Percentiles rank a stretch among this genome's conserved stretches.
These are phyloP conservation scores for Yarrowia yakushimensis DNA, from an alignment of 805 yeast species.

Conservation along the genomic window DNA sequence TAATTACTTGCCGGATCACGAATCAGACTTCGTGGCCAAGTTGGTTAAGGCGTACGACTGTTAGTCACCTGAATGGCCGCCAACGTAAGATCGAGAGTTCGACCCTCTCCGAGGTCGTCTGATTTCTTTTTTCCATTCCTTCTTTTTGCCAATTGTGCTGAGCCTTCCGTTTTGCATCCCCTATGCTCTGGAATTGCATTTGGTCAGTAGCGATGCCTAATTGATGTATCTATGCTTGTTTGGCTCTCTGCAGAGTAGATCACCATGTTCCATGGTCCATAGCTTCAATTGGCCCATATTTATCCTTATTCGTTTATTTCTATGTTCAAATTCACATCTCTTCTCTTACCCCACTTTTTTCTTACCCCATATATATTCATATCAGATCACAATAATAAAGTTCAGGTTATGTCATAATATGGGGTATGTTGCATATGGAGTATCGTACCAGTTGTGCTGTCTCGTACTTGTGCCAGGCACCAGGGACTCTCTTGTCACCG, in stretches of 20 bases:
- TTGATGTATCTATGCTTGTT: not conserved
- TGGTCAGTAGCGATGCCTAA: conserved; percentile 4
- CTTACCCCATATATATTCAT: not conserved
- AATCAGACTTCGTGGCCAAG: conserved; percentile 23
- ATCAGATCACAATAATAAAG: not conserved
- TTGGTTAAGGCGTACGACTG: conserved; percentile 23
- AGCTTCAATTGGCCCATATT: not conserved
- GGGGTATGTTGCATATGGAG: not conserved
- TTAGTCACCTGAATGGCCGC: conserved; percentile 10
- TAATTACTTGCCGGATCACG: not conserved
- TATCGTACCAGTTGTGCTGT: no score
- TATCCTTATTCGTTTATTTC: not conserved
- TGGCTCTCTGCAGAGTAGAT: not conserved
- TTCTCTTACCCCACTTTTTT: not conserved
- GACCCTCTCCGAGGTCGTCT: conserved; percentile 24
- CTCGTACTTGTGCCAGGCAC: no score
- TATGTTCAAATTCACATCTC: not conserved
- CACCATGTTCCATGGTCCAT: not conserved
- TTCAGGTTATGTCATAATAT: not conserved
- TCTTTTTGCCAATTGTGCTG: not conserved
- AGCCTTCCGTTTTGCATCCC: not conserved
- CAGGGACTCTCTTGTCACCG: no score
- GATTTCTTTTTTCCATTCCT: not conserved
- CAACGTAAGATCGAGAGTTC: conserved; percentile 20
- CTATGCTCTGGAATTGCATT: not conserved